A percentile compares a stretch with the other conserved stretches of the same genome.
These are phyloP conservation scores for Kodamaea leandrae DNA, from an alignment of 805 yeast genomes.

Conservation along the genomic window DNA sequence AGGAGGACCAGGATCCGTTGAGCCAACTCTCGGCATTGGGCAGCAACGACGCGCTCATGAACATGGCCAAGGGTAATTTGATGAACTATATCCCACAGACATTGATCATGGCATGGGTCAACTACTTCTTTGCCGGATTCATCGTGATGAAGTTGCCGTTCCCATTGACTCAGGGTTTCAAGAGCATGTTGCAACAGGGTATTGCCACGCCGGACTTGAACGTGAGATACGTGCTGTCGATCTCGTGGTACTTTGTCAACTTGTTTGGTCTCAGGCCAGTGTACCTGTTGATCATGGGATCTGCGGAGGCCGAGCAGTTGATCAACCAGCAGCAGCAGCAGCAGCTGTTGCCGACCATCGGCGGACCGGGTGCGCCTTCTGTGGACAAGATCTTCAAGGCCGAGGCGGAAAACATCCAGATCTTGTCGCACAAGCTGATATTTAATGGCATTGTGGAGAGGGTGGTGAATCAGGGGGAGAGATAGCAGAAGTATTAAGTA, in stretches of 20 bases:
- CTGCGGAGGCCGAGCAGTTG: constrained; percentile 44
- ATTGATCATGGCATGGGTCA: constrained; percentile 93
- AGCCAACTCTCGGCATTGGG: constrained; percentile 68
- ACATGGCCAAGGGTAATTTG: constrained; percentile 76
- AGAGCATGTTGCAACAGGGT: constrained; percentile 88
- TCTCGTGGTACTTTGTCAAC: constrained; percentile 94
- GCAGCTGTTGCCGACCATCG: constrained; percentile 38
- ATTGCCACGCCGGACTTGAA: constrained; percentile 81
- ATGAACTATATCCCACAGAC: constrained; percentile 90
- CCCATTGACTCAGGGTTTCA: constrained; percentile 85
- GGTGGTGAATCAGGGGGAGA: constrained; percentile 24
- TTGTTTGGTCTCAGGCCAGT: constrained; percentile 81
- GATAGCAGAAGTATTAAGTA: no score
- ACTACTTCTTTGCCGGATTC: constrained; percentile 88
- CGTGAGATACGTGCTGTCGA: constrained; percentile 87
- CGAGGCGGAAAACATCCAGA: constrained; percentile 73
- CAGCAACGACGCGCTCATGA: constrained; percentile 68
- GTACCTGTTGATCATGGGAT: constrained; percentile 63
- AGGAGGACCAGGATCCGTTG: constrained; percentile 35
- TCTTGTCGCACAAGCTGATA: constrained; percentile 50
- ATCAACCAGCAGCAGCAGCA: constrained; percentile 40
- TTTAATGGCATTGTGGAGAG: constrained; percentile 64
- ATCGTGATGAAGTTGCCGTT: constrained; percentile 80
- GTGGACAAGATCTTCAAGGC: constrained; percentile 60
- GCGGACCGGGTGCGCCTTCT: constrained; percentile 58